Base-by-base conservation (phyloP, 2,329 filamentous ascomycete species). In the Didymella arachidicola region DNA sequence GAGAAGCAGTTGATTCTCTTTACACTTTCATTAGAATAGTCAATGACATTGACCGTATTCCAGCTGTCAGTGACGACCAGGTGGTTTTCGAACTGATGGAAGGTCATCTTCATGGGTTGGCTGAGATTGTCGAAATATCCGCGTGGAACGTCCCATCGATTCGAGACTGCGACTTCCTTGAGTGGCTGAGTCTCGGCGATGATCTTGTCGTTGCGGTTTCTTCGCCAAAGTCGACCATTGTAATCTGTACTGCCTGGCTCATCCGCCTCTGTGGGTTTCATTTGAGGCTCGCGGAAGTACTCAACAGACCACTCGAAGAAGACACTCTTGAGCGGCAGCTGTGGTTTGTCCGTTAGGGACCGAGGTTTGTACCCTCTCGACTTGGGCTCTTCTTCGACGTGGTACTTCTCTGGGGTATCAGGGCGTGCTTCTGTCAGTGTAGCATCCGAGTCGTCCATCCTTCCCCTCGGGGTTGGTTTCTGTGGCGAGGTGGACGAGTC, bases 1-100 rank as follows among this genome's bases (percentile, higher is more conserved):
- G 91, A 96, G 78, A 99, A 99, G 54, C 90, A 89, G 72, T 87
- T 91, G 63, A 97, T 81, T 86, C 77, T 92, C 89, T 90, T 93
- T 12, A 71, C 68, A 0, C 67, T 68, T 0, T 66, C 62, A 11
- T 70, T 66, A 10, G 72, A 70, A 45, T 75, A 99, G 76, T 99
- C 95, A 91, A 95, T 98, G 29, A 99, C 79, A 32, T 79, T 89
- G 66, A 98, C 88, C 3, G 89, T 96, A 77, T 99, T 96, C 54
- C 90, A 88, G 69, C 97, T 93, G 77, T 99, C 95, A 12, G 93
- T 92, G 12, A 97, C 92, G 1, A 95, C 92, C 19, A 99, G 85
- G 73, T 98, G 93, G 71, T 97, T 91, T 74, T 99, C 95, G 69
- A 97, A 99, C 74, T 99, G 95, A 78, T 99, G 95, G 76, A 98